These are phyloP conservation scores for Dictyostelium brefeldianum DNA, from an alignment of 78 protist species.

Conservation along the genomic window DNA sequence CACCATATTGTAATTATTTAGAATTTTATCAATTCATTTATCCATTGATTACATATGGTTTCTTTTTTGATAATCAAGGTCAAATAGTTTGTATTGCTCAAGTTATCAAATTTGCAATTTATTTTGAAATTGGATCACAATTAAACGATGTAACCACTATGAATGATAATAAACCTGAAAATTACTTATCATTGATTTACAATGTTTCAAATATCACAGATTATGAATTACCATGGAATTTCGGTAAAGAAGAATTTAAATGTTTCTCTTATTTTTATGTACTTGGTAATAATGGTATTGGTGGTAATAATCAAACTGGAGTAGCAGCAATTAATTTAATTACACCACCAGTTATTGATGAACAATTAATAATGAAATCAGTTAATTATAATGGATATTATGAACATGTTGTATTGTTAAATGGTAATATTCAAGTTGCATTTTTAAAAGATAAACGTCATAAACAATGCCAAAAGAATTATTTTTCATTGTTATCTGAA, in stretches of 20 bases:
- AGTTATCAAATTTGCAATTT: not conserved
- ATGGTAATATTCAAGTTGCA: not conserved
- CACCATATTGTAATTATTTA: constrained; percentile 13
- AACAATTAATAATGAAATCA: not conserved
- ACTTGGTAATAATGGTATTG: not conserved
- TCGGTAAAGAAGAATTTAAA: not conserved
- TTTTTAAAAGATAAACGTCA: not conserved
- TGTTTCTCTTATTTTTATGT: not conserved
- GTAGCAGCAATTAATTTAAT: not conserved
- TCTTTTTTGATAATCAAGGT: constrained; percentile 21
- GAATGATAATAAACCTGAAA: not conserved
- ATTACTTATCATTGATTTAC: not conserved
- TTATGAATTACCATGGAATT: not conserved
- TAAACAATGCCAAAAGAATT: constrained; percentile 21
- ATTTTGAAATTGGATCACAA: constrained; percentile 53
- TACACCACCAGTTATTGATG: not conserved
- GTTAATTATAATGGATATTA: not conserved
- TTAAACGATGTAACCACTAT: not conserved
- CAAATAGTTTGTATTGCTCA: constrained; percentile 30
- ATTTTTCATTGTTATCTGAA: constrained; percentile 21
- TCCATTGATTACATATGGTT: constrained; percentile 57
- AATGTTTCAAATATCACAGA: not conserved
- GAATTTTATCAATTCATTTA: constrained; percentile 28
- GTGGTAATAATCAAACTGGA: not conserved
- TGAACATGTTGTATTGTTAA: not conserved